Percentiles rank a stretch among this genome's conserved stretches.
Evolutionary conservation across 2,329 filamentous ascomycete genomes (phyloP).

Genomic region (Fusarium sp.): DNA sequence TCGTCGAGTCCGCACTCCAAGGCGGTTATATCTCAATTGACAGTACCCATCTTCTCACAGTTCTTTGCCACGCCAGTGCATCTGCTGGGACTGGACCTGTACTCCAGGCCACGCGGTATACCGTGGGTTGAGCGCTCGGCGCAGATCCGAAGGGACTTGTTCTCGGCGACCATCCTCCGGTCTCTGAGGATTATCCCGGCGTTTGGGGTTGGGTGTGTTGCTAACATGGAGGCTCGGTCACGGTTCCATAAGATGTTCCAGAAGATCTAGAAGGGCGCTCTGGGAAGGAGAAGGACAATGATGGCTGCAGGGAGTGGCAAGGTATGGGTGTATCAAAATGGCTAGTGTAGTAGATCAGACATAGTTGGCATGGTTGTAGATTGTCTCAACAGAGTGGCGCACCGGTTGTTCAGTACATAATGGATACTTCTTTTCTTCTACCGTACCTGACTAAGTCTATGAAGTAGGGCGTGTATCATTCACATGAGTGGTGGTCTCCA

Average conservation of each 20-base stretch:
- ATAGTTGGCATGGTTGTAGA: not conserved
- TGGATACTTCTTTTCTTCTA: not conserved
- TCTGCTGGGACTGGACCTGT: conserved; percentile 44
- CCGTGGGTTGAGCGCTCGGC: conserved; percentile 33
- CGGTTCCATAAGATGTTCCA: conserved; percentile 30
- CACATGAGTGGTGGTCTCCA: conserved; percentile 54
- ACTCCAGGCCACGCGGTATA: conserved; percentile 26
- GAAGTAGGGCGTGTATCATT: conserved; percentile 52
- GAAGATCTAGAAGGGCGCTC: not conserved
- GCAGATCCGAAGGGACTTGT: conserved; percentile 41
- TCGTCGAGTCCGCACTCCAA: conserved; percentile 44
- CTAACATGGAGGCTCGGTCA: conserved; percentile 42
- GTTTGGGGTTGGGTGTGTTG: conserved; percentile 49
- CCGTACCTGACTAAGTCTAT: conserved; percentile 4
- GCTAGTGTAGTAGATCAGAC: not conserved
- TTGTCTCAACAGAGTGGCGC: fast-evolving
- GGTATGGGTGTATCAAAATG: not conserved
- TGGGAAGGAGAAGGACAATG: fast-evolving
- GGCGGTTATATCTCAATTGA: conserved; percentile 46
- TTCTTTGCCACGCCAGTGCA: conserved; percentile 49
- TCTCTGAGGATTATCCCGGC: conserved; percentile 49
- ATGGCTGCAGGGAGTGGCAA: not conserved
- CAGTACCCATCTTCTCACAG: conserved; percentile 49
- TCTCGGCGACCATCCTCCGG: conserved; percentile 46
- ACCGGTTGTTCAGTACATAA: not conserved